phyloP scores from a whole-genome alignment of 345 rosid species.

The Boechera stricta region DNA sequence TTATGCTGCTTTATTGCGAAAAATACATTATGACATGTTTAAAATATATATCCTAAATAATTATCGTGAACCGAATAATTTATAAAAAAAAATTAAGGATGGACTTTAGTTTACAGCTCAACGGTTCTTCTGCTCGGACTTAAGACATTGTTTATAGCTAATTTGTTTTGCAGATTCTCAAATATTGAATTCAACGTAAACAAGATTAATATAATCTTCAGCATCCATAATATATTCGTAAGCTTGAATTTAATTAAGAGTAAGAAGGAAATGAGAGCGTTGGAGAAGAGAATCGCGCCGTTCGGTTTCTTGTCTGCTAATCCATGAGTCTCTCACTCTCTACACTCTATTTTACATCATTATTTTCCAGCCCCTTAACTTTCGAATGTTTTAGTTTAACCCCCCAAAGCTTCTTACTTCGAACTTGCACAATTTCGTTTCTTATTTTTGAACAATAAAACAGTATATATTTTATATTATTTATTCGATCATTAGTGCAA shows the following conservation, averaged over 20 bases:
- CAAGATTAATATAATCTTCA: conserved; percentile 8
- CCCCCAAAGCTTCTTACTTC: background rate
- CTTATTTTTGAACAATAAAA: background rate
- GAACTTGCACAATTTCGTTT: background rate
- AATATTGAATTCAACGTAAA: background rate
- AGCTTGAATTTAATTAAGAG: background rate
- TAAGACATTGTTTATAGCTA: background rate
- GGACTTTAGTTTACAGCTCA: background rate
- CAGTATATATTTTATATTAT: background rate
- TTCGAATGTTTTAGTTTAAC: conserved; percentile 7
- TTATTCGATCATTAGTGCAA: background rate
- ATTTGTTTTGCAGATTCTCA: background rate
- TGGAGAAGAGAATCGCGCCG: conserved; percentile 43
- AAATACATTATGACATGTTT: background rate
- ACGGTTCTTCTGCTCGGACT: too few species aligned
- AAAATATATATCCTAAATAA: background rate
- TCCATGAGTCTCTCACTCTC: conserved; percentile 21
- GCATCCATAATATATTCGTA: background rate
- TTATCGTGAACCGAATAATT: background rate
- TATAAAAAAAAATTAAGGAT: background rate
- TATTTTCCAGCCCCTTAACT: conserved; percentile 28
- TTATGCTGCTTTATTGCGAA: background rate
- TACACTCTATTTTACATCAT: conserved; percentile 9
- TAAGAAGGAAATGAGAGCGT: conserved; percentile 26
- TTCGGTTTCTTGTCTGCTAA: conserved; percentile 46